Conservation (phyloP, 2,329 filamentous ascomycete species). For the Colletotrichum destructivum region DNA sequence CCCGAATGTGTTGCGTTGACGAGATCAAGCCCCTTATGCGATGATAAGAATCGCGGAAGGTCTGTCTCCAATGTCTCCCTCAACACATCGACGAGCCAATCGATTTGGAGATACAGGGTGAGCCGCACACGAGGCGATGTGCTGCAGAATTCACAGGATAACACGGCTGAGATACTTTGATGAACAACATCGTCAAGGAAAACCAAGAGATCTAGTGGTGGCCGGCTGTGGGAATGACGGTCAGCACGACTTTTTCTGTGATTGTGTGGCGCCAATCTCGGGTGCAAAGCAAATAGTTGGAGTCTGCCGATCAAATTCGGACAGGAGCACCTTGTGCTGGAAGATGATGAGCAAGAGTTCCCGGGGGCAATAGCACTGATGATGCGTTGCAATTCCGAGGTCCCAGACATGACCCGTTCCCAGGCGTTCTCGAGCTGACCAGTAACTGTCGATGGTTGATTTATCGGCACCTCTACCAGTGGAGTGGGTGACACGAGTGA, state of each 20-base stretch:
- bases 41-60: not conserved
- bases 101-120: slow-evolving; percentile 7
- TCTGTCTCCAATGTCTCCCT: slow-evolving; percentile 14
- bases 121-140: not conserved
- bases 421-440: slow-evolving; percentile 8
- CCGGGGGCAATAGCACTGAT: slow-evolving; percentile 5
- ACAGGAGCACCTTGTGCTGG: not conserved
- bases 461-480: no score
- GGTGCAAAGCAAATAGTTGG: slow-evolving; percentile 14
- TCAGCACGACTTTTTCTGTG: not conserved
- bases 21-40: not conserved
- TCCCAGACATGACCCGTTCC: slow-evolving; percentile 11
- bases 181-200: slow-evolving; percentile 20
- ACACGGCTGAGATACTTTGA: not conserved
- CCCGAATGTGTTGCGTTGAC: not conserved
- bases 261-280: not conserved
- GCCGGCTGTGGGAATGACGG: not conserved
- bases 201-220: slow-evolving; percentile 7
- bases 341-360: not conserved
- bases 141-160: slow-evolving; percentile 2
- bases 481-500: no score
- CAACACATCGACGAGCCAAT: slow-evolving; percentile 22
- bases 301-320: slow-evolving; percentile 17
- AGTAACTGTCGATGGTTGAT: not conserved
- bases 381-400: not conserved